Evolutionary conservation across 768 basidiomycete species (phyloP), one percentile per base, ranked within the genome.

Genomic region (Suillus variegatus): DNA sequence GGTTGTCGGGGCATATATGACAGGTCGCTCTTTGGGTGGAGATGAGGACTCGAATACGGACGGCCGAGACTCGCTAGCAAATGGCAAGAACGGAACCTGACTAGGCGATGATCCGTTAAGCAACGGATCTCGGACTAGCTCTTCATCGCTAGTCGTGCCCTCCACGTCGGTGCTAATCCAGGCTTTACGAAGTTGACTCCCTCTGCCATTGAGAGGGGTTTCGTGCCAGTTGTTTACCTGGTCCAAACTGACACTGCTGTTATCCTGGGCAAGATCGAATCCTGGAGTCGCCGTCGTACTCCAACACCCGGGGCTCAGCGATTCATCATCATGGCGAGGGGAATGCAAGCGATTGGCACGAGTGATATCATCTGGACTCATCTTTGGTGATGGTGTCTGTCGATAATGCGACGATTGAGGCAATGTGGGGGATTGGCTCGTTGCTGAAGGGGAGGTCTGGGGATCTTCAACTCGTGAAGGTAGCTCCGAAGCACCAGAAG

Each of bases 271-370:
- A 20, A 71, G 61, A 49, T 74, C 80, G 54, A 82, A 79, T 1
- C 92, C 92, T 4, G 92, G 91, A 0, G 92, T 92, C 6, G 91
- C 91, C 14, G 84, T 83, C 0, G 88, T 92, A 68, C 90, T 92
- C 92, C 92, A 93, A 49, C 80, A 82, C 3, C 85, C 88, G 35
- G 88, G 86, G 20, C 81, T 86, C 16, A 78, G 75, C 5, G 52
- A 70, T n/a, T 71, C 74, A 55, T 68, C 81, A 73, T 65, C 75
- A 67, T 72, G 74, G 7, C 60, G 47, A 38, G 73, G 68, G 1
- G 72, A 71, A 56, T 65, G 71, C n/a, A 76, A 70, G 22, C 62
- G 71, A 64, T 77, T 73, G 28, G 76, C 73, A 14, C 72, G 73
- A 10, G 64, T 70, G 44, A 77, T 72, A 63, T 78, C 73, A 35